Evolutionary conservation across 139 green algal genomes (phyloP).

Genomic region (Haematococcus sp.): DNA sequence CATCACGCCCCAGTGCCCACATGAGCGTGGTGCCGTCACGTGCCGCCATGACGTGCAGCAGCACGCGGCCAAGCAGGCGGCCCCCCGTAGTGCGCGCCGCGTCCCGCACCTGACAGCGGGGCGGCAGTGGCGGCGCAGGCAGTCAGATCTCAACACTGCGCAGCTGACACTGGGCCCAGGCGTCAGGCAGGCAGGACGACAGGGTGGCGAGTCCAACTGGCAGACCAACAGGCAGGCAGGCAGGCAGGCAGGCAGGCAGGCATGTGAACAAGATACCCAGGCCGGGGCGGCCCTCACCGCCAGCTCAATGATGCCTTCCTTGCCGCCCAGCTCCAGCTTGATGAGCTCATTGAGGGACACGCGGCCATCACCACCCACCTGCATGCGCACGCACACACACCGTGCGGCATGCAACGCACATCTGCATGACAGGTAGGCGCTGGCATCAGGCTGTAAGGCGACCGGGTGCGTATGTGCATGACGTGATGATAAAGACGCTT

Average conservation of each 20-base stretch:
- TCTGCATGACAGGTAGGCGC: too few species aligned
- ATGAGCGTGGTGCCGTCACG: conserved; percentile 48
- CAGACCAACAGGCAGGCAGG: too few species aligned
- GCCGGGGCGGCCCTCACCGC: too few species aligned
- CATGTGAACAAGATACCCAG: too few species aligned
- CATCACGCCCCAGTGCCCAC: conserved; percentile 30
- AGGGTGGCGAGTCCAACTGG: too few species aligned
- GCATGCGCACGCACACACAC: neutral
- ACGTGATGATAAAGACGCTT: too few species aligned
- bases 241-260: too few species aligned
- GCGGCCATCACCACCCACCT: neutral
- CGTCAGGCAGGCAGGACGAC: too few species aligned
- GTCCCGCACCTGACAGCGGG: conserved; percentile 18
- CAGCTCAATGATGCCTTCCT: conserved; percentile 6
- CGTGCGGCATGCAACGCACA: too few species aligned
- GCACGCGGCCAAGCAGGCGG: conserved; percentile 15
- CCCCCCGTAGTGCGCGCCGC: conserved; percentile 4
- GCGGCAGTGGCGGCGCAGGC: too few species aligned
- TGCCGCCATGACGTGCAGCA: conserved; percentile 35
- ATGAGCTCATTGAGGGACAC: conserved; percentile 7
- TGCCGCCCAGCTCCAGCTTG: conserved; percentile 8
- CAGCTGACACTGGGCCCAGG: too few species aligned
- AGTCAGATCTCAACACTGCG: too few species aligned
- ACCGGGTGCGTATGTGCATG: neutral
- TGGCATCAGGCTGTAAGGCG: neutral